These are phyloP conservation scores for Selaginella tamariscina DNA, from an alignment of 75 land plant genomes.

Conservation along the genomic window DNA sequence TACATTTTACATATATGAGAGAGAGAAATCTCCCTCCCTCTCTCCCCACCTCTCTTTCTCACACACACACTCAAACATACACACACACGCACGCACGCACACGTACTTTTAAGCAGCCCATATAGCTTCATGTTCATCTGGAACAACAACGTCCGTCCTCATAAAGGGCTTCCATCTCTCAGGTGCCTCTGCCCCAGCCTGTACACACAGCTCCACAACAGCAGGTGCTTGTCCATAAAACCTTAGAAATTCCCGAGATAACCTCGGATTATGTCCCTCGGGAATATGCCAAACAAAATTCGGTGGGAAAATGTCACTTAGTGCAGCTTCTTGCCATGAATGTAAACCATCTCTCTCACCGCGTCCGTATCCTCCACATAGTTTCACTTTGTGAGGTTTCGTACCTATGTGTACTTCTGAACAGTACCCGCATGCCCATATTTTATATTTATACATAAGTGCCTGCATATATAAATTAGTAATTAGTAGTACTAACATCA, in stretches of 20 bases:
- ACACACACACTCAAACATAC: too few relatives aligned
- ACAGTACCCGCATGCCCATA: constrained; percentile 78
- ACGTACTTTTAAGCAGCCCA: constrained; percentile 47
- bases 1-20: too few relatives aligned
- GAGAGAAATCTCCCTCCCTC: too few relatives aligned
- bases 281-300: constrained; percentile 69
- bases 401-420: constrained; percentile 75
- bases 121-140: constrained; percentile 35
- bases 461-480: too few relatives aligned
- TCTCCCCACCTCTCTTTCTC: too few relatives aligned
- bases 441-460: constrained; percentile 49
- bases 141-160: constrained; percentile 44
- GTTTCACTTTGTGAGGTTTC: constrained; percentile 57
- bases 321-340: constrained; percentile 77
- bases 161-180: constrained; percentile 51
- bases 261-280: constrained; percentile 14
- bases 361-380: constrained; percentile 59
- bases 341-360: constrained; percentile 72
- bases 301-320: constrained; percentile 58
- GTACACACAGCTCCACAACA: constrained; percentile 61
- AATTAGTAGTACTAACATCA: too few relatives aligned
- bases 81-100: too few relatives aligned
- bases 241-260: constrained; percentile 31
- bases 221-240: constrained; percentile 79
- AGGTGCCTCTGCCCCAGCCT: constrained; percentile 65